These are phyloP conservation scores for Colletotrichum phormii DNA, from an alignment of 2,329 filamentous ascomycete genomes.

Conservation along the genomic window DNA sequence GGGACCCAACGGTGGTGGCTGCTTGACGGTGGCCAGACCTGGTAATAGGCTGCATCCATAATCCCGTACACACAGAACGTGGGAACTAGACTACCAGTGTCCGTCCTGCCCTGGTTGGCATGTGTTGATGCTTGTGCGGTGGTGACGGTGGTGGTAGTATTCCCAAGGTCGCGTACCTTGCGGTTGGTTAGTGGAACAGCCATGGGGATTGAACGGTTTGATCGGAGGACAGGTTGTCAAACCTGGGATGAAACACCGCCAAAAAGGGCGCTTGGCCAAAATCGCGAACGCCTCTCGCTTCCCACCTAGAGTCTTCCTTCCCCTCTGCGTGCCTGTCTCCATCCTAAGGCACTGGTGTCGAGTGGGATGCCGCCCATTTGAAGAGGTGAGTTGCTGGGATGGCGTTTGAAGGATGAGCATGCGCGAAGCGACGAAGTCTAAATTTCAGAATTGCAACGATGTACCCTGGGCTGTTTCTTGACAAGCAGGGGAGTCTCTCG, in stretches of 20 bases:
- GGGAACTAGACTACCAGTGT: not conserved
- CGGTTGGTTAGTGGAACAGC: slow-evolving; percentile 4
- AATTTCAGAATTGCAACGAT: slow-evolving; percentile 22
- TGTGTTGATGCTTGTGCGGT: not conserved
- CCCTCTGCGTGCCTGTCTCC: not conserved
- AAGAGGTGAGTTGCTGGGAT: not conserved
- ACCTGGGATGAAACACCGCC: slow-evolving; percentile 36
- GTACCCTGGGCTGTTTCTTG: slow-evolving; percentile 25
- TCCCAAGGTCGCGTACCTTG: not conserved
- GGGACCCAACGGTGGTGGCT: not conserved
- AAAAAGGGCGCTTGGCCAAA: slow-evolving; percentile 12
- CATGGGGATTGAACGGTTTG: slow-evolving; percentile 14
- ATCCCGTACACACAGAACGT: not conserved
- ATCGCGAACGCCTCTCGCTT: slow-evolving; percentile 19
- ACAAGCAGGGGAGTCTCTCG: slow-evolving; percentile 16
- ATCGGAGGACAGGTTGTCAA: slow-evolving; percentile 32
- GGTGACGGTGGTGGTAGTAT: not conserved
- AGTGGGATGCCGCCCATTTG: not conserved
- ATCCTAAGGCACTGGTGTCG: slow-evolving; percentile 1
- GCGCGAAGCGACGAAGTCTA: slow-evolving; percentile 27
- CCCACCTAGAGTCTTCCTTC: not conserved
- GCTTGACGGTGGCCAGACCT: not conserved
- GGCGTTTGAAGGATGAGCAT: slow-evolving; percentile 16
- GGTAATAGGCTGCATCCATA: not conserved
- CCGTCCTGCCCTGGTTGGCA: not conserved